These are phyloP conservation scores for Triglochin maritima DNA, from an alignment of 106 monocot species.

Conservation along the genomic window DNA sequence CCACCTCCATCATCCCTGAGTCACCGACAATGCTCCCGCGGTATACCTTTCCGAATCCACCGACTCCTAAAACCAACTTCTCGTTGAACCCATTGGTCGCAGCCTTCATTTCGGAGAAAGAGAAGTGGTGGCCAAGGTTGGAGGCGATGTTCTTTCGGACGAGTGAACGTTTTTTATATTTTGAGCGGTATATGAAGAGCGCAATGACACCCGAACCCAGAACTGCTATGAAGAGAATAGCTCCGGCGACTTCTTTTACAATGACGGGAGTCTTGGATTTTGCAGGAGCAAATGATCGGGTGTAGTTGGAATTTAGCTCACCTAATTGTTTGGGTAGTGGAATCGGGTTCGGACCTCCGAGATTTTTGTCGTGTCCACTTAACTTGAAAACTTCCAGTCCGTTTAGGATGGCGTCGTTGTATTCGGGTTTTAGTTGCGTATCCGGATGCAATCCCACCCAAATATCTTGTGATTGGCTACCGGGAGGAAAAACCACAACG, in stretches of 20 bases:
- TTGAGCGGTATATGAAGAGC: constrained; percentile 45
- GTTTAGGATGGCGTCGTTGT: constrained; percentile 37
- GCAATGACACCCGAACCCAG: no score
- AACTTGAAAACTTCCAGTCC: constrained; percentile 53
- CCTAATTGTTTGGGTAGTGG: neutral
- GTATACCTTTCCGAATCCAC: constrained; percentile 81
- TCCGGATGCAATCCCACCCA: constrained; percentile 29
- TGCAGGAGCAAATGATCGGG: neutral
- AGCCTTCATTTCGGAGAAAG: constrained; percentile 46
- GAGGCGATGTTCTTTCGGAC: constrained; percentile 38
- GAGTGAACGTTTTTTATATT: constrained; percentile 46
- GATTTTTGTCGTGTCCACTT: constrained; percentile 9
- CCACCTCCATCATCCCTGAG: neutral
- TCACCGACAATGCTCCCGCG: constrained; percentile 4
- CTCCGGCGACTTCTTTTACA: neutral
- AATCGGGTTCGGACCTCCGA: constrained; percentile 38
- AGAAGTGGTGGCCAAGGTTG: constrained; percentile 64
- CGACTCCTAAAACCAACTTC: constrained; percentile 49
- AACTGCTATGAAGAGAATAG: constrained; percentile 32
- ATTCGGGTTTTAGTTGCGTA: constrained; percentile 1
- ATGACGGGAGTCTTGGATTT: neutral
- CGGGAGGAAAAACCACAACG: constrained; percentile 1
- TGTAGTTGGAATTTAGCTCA: no score
- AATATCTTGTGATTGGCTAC: constrained; percentile 17
- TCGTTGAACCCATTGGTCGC: constrained; percentile 68